These are phyloP conservation scores for Cutaneotrichosporon spelunceum DNA, from an alignment of 1,284 basidiomycete species.

Conservation along the genomic window DNA sequence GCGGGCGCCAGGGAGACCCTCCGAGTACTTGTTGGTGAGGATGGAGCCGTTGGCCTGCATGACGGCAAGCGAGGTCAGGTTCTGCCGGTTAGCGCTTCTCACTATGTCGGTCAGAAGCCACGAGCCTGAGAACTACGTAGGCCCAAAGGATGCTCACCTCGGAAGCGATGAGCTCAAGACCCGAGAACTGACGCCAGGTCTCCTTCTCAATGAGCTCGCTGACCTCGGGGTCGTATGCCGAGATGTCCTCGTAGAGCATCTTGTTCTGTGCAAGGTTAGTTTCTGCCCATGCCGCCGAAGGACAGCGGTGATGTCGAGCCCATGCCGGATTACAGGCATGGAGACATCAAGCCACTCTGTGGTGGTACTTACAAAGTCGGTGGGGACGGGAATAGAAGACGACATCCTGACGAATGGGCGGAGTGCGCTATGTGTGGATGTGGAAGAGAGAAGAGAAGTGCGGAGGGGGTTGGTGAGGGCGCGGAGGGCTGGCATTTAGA, in stretches of 20 bases:
- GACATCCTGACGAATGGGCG: constrained; percentile 46
- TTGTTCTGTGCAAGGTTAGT: constrained; percentile 66
- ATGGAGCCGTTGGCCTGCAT: constrained; percentile 99
- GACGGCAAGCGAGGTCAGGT: constrained; percentile 85
- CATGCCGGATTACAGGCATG: not conserved
- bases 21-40: constrained; percentile 97
- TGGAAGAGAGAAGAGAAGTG: constrained; percentile 28
- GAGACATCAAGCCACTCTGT: not conserved
- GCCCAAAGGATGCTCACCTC: constrained; percentile 38
- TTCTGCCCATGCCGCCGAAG: not conserved
- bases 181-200: constrained; percentile 96
- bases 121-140: not conserved
- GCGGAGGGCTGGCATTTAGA: constrained; percentile 30
- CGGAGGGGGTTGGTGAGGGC: constrained; percentile 15
- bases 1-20: constrained; percentile 88
- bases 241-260: constrained; percentile 78
- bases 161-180: constrained; percentile 64
- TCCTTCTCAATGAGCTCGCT: constrained; percentile 98
- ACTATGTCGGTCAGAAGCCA: constrained; percentile 9
- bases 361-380: constrained; percentile 53
- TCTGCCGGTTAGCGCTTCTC: constrained; percentile 56
- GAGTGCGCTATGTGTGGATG: constrained; percentile 24
- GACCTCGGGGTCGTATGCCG: constrained; percentile 89
- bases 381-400: constrained; percentile 53
- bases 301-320: not conserved